Base-by-base conservation (phyloP, 208 protist genomes). In the Leishmania martiniquensis region DNA sequence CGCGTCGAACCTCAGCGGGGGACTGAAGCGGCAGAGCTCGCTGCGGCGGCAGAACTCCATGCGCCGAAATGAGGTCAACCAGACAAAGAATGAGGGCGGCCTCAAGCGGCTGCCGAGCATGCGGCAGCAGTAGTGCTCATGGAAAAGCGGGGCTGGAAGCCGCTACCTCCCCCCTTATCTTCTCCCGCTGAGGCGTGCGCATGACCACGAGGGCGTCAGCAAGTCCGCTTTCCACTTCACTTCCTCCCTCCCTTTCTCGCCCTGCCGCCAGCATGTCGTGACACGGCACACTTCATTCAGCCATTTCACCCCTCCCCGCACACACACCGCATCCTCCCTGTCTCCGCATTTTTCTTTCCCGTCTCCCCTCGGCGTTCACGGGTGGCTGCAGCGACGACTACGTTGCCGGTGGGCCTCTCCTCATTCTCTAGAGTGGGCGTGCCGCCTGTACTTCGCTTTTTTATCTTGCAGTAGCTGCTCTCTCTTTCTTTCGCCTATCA, bases 31-130 rank as follows among this genome's bases (percentile, higher is more conserved):
- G 3, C 86, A 90, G 73, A 87, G 82, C 45, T 86, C 80, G 39
- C 72, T 90, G 68, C 86, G 86, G 44, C 80, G 86, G 5, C 81
- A 87, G 67, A 90, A 87, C 76, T 87, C 86, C 49, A 86, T 84
- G 78, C 83, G 80, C 17, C 83, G 86, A n/a, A 86, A 75, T 15
- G 86, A 90, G 75, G 83, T 85, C 55, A 87, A 87, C 49, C 83
- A 87, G 49, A 57, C 84, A 22, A 87, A 84, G 62, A 90, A 87
- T 47, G 83, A 85, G 42, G 83, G 81, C 52, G 77, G 78, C 15
- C 75, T 87, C 37, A 82, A 83, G 74, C 86, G 86, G 0, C 69
- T 89, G 39, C 80, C 86, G 22, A 89, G 86, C 52, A 87, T 89
- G 82, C 86, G 82, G 7, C 73, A 87, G 59, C 67, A 47, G 29